A percentile compares a stretch with the other conserved stretches of the same genome.
These are phyloP conservation scores for Blastobotrys petasosporus DNA, from an alignment of 1,139 yeast species.

Conservation along the genomic window DNA sequence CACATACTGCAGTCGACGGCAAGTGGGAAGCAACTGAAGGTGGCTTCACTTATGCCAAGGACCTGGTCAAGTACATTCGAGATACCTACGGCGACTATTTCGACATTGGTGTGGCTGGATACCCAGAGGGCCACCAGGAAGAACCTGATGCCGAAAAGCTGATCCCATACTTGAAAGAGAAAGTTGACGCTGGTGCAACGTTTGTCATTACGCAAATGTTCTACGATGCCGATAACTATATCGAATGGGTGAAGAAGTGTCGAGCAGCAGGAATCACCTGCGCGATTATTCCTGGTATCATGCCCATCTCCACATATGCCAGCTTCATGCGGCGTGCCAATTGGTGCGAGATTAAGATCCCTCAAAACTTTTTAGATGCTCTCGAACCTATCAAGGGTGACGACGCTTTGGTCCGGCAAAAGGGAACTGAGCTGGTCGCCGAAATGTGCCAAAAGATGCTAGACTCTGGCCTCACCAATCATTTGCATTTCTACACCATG, in stretches of 20 bases:
- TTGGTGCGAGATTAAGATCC: slow-evolving; percentile 85
- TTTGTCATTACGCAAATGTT: slow-evolving; percentile 91
- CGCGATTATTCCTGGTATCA: slow-evolving; percentile 95
- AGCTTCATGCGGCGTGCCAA: slow-evolving; percentile 88
- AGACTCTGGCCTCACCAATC: slow-evolving; percentile 67
- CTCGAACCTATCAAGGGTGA: slow-evolving; percentile 86
- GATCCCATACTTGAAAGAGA: slow-evolving; percentile 68
- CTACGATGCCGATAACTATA: slow-evolving; percentile 81
- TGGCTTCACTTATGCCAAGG: slow-evolving; percentile 72
- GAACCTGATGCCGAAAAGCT: slow-evolving; percentile 56
- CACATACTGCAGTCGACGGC: slow-evolving; percentile 49
- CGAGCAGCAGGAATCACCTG: slow-evolving; percentile 70
- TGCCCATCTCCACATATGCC: slow-evolving; percentile 95
- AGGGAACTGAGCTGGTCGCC: slow-evolving; percentile 76
- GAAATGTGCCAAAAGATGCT: slow-evolving; percentile 75
- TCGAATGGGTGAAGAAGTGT: slow-evolving; percentile 71
- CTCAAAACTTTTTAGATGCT: slow-evolving; percentile 61
- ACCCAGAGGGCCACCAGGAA: slow-evolving; percentile 98
- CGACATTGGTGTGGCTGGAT: slow-evolving; percentile 88
- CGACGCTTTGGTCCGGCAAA: slow-evolving; percentile 79
- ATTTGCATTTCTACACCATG: slow-evolving; percentile 94
- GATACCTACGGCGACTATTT: slow-evolving; percentile 65
- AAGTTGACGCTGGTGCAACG: slow-evolving; percentile 88
- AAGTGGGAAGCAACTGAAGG: slow-evolving; percentile 49
- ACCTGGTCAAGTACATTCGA: slow-evolving; percentile 73